These are phyloP conservation scores for Sporothrix curviconia DNA, from an alignment of 2,329 filamentous ascomycete species.

Conservation along the genomic window DNA sequence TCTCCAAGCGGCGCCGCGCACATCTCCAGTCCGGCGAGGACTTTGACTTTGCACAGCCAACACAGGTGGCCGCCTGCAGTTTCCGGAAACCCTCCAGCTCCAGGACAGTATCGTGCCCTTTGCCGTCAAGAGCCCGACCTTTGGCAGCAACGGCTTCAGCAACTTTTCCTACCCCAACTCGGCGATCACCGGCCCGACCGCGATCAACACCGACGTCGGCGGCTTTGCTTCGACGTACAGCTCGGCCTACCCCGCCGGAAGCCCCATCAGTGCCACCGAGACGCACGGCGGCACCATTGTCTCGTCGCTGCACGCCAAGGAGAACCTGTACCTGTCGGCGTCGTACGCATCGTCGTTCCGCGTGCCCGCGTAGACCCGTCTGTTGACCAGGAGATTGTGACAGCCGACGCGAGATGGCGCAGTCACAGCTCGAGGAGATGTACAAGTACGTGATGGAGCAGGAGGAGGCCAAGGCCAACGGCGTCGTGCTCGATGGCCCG, in stretches of 20 bases:
- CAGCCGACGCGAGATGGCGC: slow-evolving; percentile 66
- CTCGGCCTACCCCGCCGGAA: slow-evolving; percentile 33
- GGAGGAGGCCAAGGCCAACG: slow-evolving; percentile 60
- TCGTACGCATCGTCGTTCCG: slow-evolving; percentile 41
- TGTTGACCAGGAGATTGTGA: slow-evolving; percentile 71
- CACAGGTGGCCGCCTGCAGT: slow-evolving; percentile 23
- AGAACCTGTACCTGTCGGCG: slow-evolving; percentile 38
- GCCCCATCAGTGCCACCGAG: slow-evolving; percentile 23
- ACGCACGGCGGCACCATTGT: slow-evolving; percentile 6
- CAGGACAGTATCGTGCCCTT: slow-evolving; percentile 21
- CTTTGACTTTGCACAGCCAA: slow-evolving; percentile 32
- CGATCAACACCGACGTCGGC: slow-evolving; percentile 35
- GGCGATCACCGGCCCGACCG: background rate
- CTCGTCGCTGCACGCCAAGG: slow-evolving; percentile 12
- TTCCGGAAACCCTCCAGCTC: slow-evolving; percentile 24
- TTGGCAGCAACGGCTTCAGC: background rate
- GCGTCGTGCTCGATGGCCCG: slow-evolving; percentile 42
- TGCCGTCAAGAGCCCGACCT: slow-evolving; percentile 29
- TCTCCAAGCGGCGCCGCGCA: slow-evolving; percentile 50
- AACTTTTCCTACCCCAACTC: slow-evolving; percentile 46
- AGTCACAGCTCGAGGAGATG: slow-evolving; percentile 80
- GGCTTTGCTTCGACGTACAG: too few species aligned
- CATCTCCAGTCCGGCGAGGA: slow-evolving; percentile 47
- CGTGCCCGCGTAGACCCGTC: slow-evolving; percentile 56
- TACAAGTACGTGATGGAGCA: slow-evolving; percentile 91